Evolutionary conservation across 1,284 basidiomycete genomes (phyloP), one percentile per base, ranked within the genome.

Genomic region (Ustilago esculenta): DNA sequence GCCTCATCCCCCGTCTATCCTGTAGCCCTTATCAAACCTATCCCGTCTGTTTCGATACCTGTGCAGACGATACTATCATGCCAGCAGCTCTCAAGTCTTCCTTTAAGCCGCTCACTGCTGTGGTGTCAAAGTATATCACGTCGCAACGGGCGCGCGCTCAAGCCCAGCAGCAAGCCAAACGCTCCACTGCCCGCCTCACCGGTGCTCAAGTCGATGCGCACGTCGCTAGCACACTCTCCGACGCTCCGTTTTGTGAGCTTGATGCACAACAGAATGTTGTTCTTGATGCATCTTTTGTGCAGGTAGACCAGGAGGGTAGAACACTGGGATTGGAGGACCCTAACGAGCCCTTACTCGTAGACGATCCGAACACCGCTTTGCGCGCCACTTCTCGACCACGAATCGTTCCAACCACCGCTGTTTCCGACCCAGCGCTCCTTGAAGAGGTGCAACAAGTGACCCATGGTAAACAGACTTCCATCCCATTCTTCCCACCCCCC

Each of bases 261-360:
- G 36, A 46, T 10, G 46, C 39, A n/a, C 25, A 24, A 10, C 18
- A 44, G 20, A 5, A 33, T n/a, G 21, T 15, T 30, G 8, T 35
- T 18, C 12, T 5, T 17, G 29, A 36, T 7, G 3, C 33, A 12
- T 32, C 41, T 1, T 7, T 29, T 14, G 46, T 20, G 20, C 52
- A 56, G 40, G 44, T 50, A 4, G 74, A 70, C 35, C 32, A 50
- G 1, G 20, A 57, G 32, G 74, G 72, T 14, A 51, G 66, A 0
- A 58, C 47, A 21, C 34, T 72, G 0, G 74, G 73, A 0, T 39
- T 76, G 2, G 70, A 76, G 35, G 73, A 76, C 34, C 61, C 70
- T 1, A 14, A 55, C 25, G 69, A 76, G 5, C 57, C 70, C 0
- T 24, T 43, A 0, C 50, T 75, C 12, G 17, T 41, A 5, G 73